Evolutionary conservation across 495 filamentous ascomycete species (phyloP).

Genomic region (Letharia columbiana): DNA sequence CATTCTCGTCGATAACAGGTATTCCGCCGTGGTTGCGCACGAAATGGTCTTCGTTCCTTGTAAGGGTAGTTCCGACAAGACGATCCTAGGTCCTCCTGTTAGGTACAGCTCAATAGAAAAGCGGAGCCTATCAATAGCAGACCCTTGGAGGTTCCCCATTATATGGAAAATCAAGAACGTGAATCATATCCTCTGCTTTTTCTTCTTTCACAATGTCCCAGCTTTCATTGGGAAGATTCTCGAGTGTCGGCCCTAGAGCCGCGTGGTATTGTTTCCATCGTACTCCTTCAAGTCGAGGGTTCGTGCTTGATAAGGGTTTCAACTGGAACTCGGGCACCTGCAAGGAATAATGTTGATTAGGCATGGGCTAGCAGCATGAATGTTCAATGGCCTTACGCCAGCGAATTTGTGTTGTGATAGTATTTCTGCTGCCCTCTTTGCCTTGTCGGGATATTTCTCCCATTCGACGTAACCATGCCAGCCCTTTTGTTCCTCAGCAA

Average conservation of each 20-base stretch:
- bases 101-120: neutral
- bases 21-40: conserved; percentile 55
- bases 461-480: conserved; percentile 46
- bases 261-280: conserved; percentile 54
- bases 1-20: conserved; percentile 42
- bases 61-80: conserved; percentile 38
- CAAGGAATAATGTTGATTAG: neutral
- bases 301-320: conserved; percentile 44
- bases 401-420: conserved; percentile 42
- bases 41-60: conserved; percentile 45
- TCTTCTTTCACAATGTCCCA: conserved; percentile 48
- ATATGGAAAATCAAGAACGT: conserved; percentile 55
- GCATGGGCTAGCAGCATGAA: neutral
- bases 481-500: conserved; percentile 21
- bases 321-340: conserved; percentile 51
- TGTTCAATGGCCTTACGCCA: conserved; percentile 10
- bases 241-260: conserved; percentile 40
- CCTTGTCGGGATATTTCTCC: conserved; percentile 57
- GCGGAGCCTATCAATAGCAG: neutral
- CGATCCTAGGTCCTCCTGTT: conserved; percentile 22
- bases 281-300: conserved; percentile 48
- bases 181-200: conserved; percentile 50
- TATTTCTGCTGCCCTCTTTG: conserved; percentile 40
- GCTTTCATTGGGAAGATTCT: conserved; percentile 37
- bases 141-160: conserved; percentile 49